Evolutionary conservation across 2,329 filamentous ascomycete species (phyloP).

Genomic region (Westerdykella sp.): DNA sequence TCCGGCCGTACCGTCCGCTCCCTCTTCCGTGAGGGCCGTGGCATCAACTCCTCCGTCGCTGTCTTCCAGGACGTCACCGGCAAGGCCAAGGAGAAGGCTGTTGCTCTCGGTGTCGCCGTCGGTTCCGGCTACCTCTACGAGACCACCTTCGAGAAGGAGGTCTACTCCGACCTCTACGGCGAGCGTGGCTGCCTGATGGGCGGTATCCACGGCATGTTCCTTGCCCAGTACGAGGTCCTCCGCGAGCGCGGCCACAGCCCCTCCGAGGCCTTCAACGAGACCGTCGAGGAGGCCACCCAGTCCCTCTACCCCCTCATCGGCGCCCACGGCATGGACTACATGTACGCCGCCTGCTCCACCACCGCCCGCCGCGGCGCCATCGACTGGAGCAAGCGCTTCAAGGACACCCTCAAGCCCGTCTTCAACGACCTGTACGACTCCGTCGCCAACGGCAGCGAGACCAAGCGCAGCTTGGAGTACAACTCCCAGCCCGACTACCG

Average conservation of each 20-base stretch:
- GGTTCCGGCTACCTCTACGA: conserved; percentile 99
- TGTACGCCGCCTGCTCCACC: conserved; percentile 99
- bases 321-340: conserved; percentile 99
- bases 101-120: conserved; percentile 93
- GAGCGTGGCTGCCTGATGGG: conserved; percentile 99
- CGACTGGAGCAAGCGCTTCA: conserved; percentile 97
- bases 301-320: conserved; percentile 96
- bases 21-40: conserved; percentile 97
- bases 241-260: conserved; percentile 97
- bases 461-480: conserved; percentile 92
- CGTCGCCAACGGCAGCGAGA: conserved; percentile 88
- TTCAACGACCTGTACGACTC: conserved; percentile 97
- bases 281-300: conserved; percentile 98
- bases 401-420: conserved; percentile 96
- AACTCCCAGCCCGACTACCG: conserved; percentile 95
- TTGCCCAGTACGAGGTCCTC: conserved; percentile 99
- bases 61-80: conserved; percentile 98
- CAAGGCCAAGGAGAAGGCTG: conserved; percentile 95
- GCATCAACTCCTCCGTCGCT: conserved; percentile 98
- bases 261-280: conserved; percentile 99
- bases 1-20: conserved; percentile 97
- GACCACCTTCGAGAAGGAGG: conserved; percentile 99
- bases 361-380: conserved; percentile 97
- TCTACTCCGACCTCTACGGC: conserved; percentile 99
- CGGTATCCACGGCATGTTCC: conserved; percentile 99